Evolutionary conservation across 148 eudicot genomes (phyloP).

Genomic region (Rhododendron molle): DNA sequence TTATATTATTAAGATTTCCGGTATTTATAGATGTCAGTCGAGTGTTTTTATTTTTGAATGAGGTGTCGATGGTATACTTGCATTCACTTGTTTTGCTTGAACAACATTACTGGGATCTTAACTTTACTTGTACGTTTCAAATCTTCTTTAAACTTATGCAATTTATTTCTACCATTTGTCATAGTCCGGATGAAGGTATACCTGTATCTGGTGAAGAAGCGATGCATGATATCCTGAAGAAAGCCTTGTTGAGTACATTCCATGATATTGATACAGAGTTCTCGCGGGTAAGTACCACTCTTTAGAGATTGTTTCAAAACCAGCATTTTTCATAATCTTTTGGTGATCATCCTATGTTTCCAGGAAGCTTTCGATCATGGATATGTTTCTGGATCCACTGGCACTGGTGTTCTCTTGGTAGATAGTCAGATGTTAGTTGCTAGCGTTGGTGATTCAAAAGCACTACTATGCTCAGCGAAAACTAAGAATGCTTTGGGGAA

Average conservation of each 20-base stretch:
- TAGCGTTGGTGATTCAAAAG: conserved; percentile 34
- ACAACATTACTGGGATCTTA: neutral
- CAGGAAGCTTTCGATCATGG: neutral
- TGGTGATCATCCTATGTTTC: neutral
- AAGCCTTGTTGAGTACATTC: neutral
- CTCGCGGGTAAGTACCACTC: neutral
- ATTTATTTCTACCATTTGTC: neutral
- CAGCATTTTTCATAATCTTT: neutral
- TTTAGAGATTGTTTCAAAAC: neutral
- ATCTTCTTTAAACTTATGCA: neutral
- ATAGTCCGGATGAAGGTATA: neutral
- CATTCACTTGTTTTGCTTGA: neutral
- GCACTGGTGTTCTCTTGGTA: conserved; percentile 16
- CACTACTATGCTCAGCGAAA: neutral
- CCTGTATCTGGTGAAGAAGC: neutral
- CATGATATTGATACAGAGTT: neutral
- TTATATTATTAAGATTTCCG: neutral
- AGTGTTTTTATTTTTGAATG: neutral
- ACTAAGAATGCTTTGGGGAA: neutral
- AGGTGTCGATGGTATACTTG: neutral
- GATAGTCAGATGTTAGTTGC: conserved; percentile 23
- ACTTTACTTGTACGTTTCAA: neutral
- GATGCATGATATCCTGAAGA: neutral
- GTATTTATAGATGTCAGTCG: neutral
- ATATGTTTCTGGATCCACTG: conserved; percentile 8